Percentiles rank a stretch among this genome's conserved stretches.
phyloP scores from a whole-genome alignment of 345 rosid species.

The Camelina sativa region DNA sequence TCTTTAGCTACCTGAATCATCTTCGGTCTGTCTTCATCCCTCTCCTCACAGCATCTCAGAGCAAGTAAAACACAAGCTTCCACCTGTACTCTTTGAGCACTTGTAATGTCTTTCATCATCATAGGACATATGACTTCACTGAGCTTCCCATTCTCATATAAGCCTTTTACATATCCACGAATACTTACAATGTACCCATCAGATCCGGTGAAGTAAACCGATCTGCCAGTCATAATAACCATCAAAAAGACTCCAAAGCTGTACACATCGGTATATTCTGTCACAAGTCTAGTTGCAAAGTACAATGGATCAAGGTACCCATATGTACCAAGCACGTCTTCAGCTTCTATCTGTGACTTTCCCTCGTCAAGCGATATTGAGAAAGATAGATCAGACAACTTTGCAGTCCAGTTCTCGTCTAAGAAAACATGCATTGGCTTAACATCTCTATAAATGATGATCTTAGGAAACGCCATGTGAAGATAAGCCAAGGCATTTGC shows the following conservation, averaged over 20 bases:
- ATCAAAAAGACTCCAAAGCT: constrained; percentile 26
- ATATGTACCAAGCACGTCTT: not conserved
- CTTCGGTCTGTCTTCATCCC: not conserved
- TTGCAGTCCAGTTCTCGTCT: not conserved
- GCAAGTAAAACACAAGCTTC: not conserved
- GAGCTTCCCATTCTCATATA: not conserved
- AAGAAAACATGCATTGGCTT: constrained; percentile 1
- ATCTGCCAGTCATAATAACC: constrained; percentile 14
- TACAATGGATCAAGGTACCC: constrained; percentile 12
- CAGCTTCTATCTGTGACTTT: not conserved
- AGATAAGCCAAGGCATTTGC: constrained; percentile 28
- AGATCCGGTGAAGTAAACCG: not conserved
- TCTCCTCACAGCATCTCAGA: not conserved
- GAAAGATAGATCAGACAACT: not conserved
- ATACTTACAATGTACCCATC: not conserved
- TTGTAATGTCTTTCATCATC: not conserved
- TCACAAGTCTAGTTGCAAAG: constrained; percentile 4
- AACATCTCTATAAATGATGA: not conserved
- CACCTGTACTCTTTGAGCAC: not conserved
- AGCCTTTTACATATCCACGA: not conserved
- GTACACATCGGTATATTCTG: constrained; percentile 27
- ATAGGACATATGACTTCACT: not conserved
- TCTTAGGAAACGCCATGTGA: constrained; percentile 22
- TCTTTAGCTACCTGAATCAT: constrained; percentile 9
- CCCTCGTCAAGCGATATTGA: not conserved